phyloP scores from a whole-genome alignment of 257 asterid genomes.

The Eucommia ulmoides region DNA sequence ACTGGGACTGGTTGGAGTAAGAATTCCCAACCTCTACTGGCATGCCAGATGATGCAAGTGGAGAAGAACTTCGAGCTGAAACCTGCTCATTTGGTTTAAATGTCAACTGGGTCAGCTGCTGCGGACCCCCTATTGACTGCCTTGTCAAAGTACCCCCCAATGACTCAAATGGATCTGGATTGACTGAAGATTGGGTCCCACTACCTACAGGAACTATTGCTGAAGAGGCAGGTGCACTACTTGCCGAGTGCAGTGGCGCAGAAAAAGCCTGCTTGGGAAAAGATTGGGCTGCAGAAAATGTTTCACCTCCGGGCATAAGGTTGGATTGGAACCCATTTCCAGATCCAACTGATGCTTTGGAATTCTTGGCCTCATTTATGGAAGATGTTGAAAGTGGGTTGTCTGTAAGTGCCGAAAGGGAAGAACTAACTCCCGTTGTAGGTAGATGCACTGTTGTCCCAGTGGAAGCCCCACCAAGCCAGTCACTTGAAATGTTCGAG shows the following conservation, averaged over 20 bases:
- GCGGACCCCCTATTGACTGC: conserved; percentile 43
- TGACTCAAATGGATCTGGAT: conserved; percentile 67
- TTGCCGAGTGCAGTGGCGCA: neutral
- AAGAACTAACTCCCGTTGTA: conserved; percentile 34
- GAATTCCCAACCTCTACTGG: conserved; percentile 35
- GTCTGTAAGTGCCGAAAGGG: conserved; percentile 29
- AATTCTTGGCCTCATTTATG: conserved; percentile 25
- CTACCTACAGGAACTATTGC: conserved; percentile 11
- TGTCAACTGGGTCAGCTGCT: conserved; percentile 33
- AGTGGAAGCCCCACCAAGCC: conserved; percentile 35
- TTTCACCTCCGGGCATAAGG: conserved; percentile 49
- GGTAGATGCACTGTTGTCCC: conserved; percentile 30
- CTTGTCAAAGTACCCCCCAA: conserved; percentile 46
- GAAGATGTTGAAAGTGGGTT: conserved; percentile 35
- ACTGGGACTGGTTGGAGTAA: conserved; percentile 45
- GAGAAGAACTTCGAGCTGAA: conserved; percentile 40
- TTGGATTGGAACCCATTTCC: conserved; percentile 33
- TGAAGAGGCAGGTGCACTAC: neutral
- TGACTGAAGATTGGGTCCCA: conserved; percentile 41
- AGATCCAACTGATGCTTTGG: conserved; percentile 31
- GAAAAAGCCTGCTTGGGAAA: conserved; percentile 6
- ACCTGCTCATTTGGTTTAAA: conserved; percentile 52
- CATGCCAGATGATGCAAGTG: conserved; percentile 38
- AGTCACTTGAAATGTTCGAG: conserved; percentile 32
- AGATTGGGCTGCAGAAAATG: conserved; percentile 8